A percentile compares a stretch with the other conserved stretches of the same genome.
phyloP scores from a whole-genome alignment of 2,329 filamentous ascomycete genomes.

The Colletotrichum tabaci region DNA sequence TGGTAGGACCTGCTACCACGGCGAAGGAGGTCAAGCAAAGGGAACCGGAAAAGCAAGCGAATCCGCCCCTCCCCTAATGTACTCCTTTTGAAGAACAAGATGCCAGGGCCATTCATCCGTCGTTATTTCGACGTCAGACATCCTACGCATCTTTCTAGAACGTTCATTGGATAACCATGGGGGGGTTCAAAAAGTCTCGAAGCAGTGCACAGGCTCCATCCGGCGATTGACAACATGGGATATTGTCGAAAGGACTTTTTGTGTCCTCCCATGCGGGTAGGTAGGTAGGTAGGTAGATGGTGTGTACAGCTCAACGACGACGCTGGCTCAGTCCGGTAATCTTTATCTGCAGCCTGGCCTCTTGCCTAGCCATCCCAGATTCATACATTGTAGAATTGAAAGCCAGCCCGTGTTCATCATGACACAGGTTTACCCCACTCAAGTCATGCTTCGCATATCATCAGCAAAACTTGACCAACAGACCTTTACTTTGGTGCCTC shows the following conservation, averaged over 20 bases:
- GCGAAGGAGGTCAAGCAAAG: neutral
- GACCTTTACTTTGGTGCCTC: neutral
- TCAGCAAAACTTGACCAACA: slow-evolving; percentile 1
- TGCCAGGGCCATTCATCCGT: slow-evolving; percentile 3
- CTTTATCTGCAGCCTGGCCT: neutral
- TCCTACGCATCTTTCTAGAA: slow-evolving; percentile 11
- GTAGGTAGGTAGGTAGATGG: too few species aligned
- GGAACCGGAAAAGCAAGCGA: too few species aligned
- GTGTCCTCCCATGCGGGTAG: neutral
- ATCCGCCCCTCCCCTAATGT: neutral
- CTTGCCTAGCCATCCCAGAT: slow-evolving; percentile 4
- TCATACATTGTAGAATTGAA: neutral
- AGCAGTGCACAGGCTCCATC: neutral
- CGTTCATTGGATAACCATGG: neutral
- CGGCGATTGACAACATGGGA: neutral
- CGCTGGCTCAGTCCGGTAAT: neutral
- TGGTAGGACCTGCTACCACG: neutral
- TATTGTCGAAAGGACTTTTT: neutral
- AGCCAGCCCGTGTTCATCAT: neutral
- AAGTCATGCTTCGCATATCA: slow-evolving; percentile 15
- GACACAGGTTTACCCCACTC: neutral
- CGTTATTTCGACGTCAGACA: slow-evolving; percentile 9
- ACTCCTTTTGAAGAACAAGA: slow-evolving; percentile 1
- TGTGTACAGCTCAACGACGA: neutral
- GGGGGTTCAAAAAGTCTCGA: neutral